These are phyloP conservation scores for Nepenthes gracilis DNA, from an alignment of 148 eudicot genomes.

Conservation along the genomic window DNA sequence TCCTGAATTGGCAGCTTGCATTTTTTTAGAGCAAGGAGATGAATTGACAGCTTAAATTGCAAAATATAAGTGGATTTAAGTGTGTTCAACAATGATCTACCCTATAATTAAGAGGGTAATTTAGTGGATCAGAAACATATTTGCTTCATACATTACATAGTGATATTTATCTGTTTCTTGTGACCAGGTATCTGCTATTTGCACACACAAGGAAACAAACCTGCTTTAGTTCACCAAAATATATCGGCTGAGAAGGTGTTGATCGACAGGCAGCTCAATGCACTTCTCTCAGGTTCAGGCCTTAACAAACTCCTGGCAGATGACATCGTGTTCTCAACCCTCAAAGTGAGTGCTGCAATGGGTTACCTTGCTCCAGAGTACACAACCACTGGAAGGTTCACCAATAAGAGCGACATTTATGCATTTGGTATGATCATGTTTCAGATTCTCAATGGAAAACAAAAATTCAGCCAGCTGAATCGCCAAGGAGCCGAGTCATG, in stretches of 20 bases:
- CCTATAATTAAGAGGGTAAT: too few species aligned
- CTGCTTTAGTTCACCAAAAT: conserved; percentile 71
- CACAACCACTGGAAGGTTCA: conserved; percentile 78
- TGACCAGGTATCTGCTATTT: conserved; percentile 60
- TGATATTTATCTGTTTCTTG: too few species aligned
- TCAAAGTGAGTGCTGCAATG: conserved; percentile 95
- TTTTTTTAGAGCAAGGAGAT: too few species aligned
- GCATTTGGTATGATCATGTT: conserved; percentile 76
- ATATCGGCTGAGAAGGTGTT: conserved; percentile 89
- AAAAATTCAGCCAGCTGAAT: conserved; percentile 23
- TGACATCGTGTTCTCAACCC: conserved; percentile 67
- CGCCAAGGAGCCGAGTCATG: conserved; percentile 44
- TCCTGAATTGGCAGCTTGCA: too few species aligned
- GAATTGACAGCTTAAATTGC: too few species aligned
- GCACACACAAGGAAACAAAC: conserved; percentile 48
- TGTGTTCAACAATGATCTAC: too few species aligned
- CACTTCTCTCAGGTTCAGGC: conserved; percentile 63
- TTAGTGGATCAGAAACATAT: too few species aligned
- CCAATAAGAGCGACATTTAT: conserved; percentile 82
- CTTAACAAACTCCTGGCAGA: conserved; percentile 78
- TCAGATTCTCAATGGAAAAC: conserved; percentile 70
- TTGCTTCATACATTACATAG: too few species aligned
- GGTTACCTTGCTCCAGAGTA: conserved; percentile 97
- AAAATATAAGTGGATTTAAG: too few species aligned
- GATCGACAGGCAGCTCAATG: conserved; percentile 54